Base-by-base conservation (phyloP, 805 yeast genomes). In the Nematodospora valgi region DNA sequence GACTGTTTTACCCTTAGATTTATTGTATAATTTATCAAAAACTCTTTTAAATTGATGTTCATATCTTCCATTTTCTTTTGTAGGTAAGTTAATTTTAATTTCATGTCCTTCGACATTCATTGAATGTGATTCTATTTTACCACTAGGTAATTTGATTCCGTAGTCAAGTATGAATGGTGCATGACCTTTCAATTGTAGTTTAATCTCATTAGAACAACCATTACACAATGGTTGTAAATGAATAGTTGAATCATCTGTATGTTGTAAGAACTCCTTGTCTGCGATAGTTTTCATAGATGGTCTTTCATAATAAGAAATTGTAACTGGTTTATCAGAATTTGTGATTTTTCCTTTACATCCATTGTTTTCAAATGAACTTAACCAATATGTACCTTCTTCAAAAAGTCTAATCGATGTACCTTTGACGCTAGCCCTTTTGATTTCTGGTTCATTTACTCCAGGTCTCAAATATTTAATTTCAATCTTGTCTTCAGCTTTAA, bases 131-230 rank as follows among this genome's bases (percentile, higher is more conserved):
- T 64, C 78, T 4, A 52, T 32, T 21, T 52, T 58, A 1, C 86
- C 86, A 47, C 60, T 65, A 5, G 93, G 89, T 25, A 69, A 59
- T 18, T 60, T 60, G 11, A 83, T 58, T n/a, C 76, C 73, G 53
- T 87, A 86, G 25, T 75, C 78, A 17, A 88, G 61, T n/a, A 73
- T 58, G 44, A 86, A 86, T 16, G 91, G 89, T 1, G 80, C 68
- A 5, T 73, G 57, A 1, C 87, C 91, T 25, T 59, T 59, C 23
- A 83, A 54, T 2, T 68, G 52, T 22, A 84, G 37, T 6, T 44
- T 46, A 7, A 62, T 47, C 13, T 47, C 45, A 23, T 56, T 51
- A 2, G 38, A 34, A 21, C 62, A 54, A 19, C 50, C 46, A 32
- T 60, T 64, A 36, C 73, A 67, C 3, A 61, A 49, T 5, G 68